Evolutionary conservation across 1,284 basidiomycete genomes (phyloP).

Genomic region (Malassezia cuniculi): DNA sequence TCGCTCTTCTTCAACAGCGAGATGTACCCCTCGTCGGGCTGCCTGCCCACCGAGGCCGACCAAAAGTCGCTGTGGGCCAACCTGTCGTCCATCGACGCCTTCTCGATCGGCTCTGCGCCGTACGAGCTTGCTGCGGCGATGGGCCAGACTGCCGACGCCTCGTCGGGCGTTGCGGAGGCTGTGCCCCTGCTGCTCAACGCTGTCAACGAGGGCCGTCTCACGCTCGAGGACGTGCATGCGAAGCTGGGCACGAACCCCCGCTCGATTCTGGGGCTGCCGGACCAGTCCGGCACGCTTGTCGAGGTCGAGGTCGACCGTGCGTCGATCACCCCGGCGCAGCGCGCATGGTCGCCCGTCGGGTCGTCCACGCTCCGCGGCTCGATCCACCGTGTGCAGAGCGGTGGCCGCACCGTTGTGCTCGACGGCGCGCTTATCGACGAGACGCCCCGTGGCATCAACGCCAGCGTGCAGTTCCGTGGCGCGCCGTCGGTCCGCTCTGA

Average conservation of each 20-base stretch:
- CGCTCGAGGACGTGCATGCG: conserved; percentile 65
- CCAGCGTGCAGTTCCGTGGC: conserved; percentile 55
- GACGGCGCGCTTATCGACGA: conserved; percentile 65
- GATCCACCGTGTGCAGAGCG: conserved; percentile 79
- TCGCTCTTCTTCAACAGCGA: conserved; percentile 76
- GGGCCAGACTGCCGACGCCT: conserved; percentile 56
- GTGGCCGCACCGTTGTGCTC: conserved; percentile 79
- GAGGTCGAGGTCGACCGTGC: conserved; percentile 78
- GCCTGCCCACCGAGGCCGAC: conserved; percentile 64
- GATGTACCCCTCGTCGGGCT: conserved; percentile 50
- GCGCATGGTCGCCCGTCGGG: conserved; percentile 73
- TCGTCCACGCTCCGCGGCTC: conserved; percentile 58
- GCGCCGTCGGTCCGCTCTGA: too few relatives aligned
- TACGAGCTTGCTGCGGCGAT: conserved; percentile 63
- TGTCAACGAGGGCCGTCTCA: conserved; percentile 65
- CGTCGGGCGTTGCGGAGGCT: conserved; percentile 75
- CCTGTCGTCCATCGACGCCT: conserved; percentile 71
- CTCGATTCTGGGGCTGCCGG: conserved; percentile 77
- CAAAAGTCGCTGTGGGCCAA: conserved; percentile 79
- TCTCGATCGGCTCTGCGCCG: conserved; percentile 76
- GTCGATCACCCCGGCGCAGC: conserved; percentile 48
- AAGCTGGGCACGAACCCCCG: conserved; percentile 83
- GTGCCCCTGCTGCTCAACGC: conserved; percentile 78
- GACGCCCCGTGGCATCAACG: conserved; percentile 60
- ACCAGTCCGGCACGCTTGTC: conserved; percentile 59